These are phyloP conservation scores for Debaryomyces robertsiae DNA, from an alignment of 1,139 yeast species.

Conservation along the genomic window DNA sequence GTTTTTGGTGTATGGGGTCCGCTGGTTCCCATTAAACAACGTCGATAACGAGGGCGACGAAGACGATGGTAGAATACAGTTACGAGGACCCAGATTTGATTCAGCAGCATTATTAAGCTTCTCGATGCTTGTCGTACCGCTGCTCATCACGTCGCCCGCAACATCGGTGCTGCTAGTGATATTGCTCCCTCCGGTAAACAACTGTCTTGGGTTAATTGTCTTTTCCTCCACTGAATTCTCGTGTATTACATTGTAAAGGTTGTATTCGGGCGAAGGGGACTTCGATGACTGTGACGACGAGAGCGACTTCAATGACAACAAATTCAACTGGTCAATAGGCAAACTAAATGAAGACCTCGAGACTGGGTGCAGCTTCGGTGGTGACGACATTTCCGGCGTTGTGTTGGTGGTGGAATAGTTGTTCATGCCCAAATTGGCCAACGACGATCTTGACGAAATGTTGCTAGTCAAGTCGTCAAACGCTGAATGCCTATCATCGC, in stretches of 20 bases:
- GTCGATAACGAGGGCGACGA: slow-evolving; percentile 16
- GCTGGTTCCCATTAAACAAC: slow-evolving; percentile 7
- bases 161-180: slow-evolving; percentile 14
- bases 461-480: slow-evolving; percentile 4
- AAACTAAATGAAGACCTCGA: slow-evolving; percentile 9
- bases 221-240: slow-evolving; percentile 21
- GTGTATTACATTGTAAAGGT: slow-evolving; percentile 10
- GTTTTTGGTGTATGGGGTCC: slow-evolving; percentile 4
- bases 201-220: slow-evolving; percentile 40
- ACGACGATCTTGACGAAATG: slow-evolving; percentile 9
- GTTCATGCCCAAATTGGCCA: slow-evolving; percentile 4
- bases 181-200: slow-evolving; percentile 21
- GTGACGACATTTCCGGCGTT: slow-evolving; percentile 12
- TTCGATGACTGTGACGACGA: slow-evolving; percentile 12
- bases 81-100: slow-evolving; percentile 7
- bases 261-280: slow-evolving; percentile 16
- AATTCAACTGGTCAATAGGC: slow-evolving; percentile 37
- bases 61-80: slow-evolving; percentile 12
- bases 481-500: neutral
- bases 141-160: slow-evolving; percentile 15
- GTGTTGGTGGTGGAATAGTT: slow-evolving; percentile 11
- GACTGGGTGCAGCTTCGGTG: slow-evolving; percentile 8
- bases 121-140: slow-evolving; percentile 5
- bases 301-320: slow-evolving; percentile 25
- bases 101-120: slow-evolving; percentile 5